Evolutionary conservation across 1,284 basidiomycete species (phyloP).

Genomic region (Baeospora myosura): DNA sequence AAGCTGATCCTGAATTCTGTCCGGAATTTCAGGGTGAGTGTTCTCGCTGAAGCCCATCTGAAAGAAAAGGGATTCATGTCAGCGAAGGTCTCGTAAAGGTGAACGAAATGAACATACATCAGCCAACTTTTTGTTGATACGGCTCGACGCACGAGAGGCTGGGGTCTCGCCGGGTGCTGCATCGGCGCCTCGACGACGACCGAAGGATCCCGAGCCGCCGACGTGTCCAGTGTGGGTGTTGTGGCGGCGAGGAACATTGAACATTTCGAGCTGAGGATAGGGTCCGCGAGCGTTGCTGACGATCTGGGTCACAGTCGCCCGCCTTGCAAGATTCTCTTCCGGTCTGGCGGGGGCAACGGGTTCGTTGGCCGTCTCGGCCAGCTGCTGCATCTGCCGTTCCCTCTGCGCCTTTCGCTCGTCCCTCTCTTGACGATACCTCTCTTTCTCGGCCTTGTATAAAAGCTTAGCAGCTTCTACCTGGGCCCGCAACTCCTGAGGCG

Average conservation of each 20-base stretch:
- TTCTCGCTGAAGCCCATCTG: conserved; percentile 69
- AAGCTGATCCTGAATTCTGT: conserved; percentile 46
- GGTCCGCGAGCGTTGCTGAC: conserved; percentile 54
- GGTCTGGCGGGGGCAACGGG: conserved; percentile 14
- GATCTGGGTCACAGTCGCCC: conserved; percentile 31
- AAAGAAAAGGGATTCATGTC: conserved; percentile 12
- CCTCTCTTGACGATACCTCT: conserved; percentile 52
- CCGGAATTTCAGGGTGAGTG: conserved; percentile 43
- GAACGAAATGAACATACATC: conserved; percentile 31
- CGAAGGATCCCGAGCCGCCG: conserved; percentile 4
- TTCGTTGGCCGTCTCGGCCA: conserved; percentile 9
- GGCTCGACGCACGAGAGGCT: conserved; percentile 29
- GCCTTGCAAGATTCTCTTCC: too few species aligned
- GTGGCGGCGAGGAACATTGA: conserved; percentile 37
- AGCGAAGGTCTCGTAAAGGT: conserved; percentile 5
- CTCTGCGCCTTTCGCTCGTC: conserved; percentile 42
- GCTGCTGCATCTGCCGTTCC: conserved; percentile 17
- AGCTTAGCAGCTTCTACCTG: conserved; percentile 61
- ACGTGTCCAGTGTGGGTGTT: conserved; percentile 30
- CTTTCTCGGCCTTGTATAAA: conserved; percentile 61
- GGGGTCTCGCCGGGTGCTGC: conserved; percentile 22
- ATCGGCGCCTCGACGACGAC: conserved; percentile 16
- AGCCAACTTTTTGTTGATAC: conserved; percentile 43
- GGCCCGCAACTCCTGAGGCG: conserved; percentile 41
- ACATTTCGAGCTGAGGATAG: conserved; percentile 55